A percentile compares a stretch with the other conserved stretches of the same genome.
Evolutionary conservation across 306 rosid species (phyloP).

Genomic region (Cicer bijugum): DNA sequence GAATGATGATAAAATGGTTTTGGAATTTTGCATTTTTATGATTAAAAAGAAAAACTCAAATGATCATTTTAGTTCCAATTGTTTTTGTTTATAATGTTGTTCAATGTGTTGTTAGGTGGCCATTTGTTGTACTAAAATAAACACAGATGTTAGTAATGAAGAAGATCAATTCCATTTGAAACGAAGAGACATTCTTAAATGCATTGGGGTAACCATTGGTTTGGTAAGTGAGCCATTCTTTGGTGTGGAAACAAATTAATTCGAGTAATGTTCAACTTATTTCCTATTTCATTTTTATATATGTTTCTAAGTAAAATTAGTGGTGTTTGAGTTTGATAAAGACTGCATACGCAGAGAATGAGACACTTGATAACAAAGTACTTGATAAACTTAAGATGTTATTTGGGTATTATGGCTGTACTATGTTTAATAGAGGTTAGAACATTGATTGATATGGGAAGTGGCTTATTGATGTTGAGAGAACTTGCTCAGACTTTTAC

Average conservation of each 20-base stretch:
- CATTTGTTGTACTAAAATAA: conserved; percentile 60
- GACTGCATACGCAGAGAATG: background rate
- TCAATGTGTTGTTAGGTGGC: conserved; percentile 53
- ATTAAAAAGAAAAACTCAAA: background rate
- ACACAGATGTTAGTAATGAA: conserved; percentile 48
- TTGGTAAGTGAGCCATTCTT: conserved; percentile 63
- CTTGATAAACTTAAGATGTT: no score
- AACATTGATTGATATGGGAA: background rate
- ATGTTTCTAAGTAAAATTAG: background rate
- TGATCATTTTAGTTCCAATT: background rate
- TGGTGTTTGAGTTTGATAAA: background rate
- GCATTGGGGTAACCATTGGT: conserved; percentile 64
- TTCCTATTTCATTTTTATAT: background rate
- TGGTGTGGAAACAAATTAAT: background rate
- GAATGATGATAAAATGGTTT: conserved; percentile 32
- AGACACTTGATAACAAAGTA: background rate
- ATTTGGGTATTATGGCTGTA: no score
- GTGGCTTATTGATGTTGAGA: background rate
- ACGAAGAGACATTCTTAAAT: conserved; percentile 65
- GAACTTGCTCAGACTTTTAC: no score
- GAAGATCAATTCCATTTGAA: conserved; percentile 48
- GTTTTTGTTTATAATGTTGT: background rate
- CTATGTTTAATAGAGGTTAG: no score
- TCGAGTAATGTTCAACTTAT: conserved; percentile 11
- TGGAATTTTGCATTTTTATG: background rate